phyloP scores from a whole-genome alignment of 495 filamentous ascomycete genomes.

The Penicillium tannophilum region DNA sequence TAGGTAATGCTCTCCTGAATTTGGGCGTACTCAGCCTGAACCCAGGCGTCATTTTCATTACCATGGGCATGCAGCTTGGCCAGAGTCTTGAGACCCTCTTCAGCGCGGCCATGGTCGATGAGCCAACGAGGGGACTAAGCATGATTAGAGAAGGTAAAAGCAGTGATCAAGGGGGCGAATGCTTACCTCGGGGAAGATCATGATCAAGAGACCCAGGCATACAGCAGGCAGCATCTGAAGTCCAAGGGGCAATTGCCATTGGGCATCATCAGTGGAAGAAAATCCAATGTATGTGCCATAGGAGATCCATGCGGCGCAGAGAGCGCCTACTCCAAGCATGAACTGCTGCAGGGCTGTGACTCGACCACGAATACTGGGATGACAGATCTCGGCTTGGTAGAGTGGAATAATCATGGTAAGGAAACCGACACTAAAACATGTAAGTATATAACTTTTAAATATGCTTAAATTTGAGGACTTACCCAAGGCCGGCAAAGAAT shows the following conservation, averaged over 20 bases:
- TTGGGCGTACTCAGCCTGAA: slow-evolving; percentile 45
- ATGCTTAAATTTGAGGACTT: slow-evolving; percentile 39
- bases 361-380: slow-evolving; percentile 46
- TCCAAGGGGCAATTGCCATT: slow-evolving; percentile 47
- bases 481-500: slow-evolving; percentile 53
- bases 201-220: slow-evolving; percentile 41
- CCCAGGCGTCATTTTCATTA: slow-evolving; percentile 44
- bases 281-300: slow-evolving; percentile 53
- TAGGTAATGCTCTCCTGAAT: slow-evolving; percentile 44
- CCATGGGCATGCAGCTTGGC: slow-evolving; percentile 53
- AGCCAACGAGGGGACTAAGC: slow-evolving; percentile 58
- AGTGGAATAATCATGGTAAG: slow-evolving; percentile 56
- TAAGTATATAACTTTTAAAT: neutral
- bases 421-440: slow-evolving; percentile 53
- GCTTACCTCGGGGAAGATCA: slow-evolving; percentile 52
- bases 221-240: slow-evolving; percentile 47
- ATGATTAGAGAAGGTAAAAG: slow-evolving; percentile 15
- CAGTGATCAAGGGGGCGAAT: neutral
- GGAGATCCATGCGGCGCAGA: slow-evolving; percentile 45
- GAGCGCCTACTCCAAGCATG: slow-evolving; percentile 46
- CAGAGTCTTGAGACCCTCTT: slow-evolving; percentile 53
- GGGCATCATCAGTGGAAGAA: slow-evolving; percentile 42
- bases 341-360: slow-evolving; percentile 48
- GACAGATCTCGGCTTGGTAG: slow-evolving; percentile 49
- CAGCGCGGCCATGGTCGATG: slow-evolving; percentile 47